Evolutionary conservation across 805 yeast species (phyloP), one percentile per base, ranked within the genome.

Genomic region (Pichia deserticola): DNA sequence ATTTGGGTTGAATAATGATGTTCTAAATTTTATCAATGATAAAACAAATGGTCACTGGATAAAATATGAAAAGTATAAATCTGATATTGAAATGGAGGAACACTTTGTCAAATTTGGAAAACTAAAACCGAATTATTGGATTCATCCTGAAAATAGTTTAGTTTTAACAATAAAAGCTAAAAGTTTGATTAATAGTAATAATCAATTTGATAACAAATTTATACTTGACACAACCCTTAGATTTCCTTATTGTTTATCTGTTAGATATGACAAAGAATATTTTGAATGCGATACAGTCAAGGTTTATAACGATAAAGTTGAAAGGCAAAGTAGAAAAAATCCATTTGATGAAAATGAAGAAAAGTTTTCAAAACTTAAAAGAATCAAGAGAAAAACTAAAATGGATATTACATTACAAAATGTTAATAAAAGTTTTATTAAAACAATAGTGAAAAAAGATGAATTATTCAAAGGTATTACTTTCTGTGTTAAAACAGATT

Each of bases 151-250:
- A 37, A 79, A 86, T 32, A 85, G 95, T 1, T 60, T 90, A 3
- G 92, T 92, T 0, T 59, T 92, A 7, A 96, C 89, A 61, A 79
- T 90, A 15, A 89, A 86, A 60, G 95, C 96, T 0, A 71, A 96
- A 41, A 81, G 89, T 3, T 71, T 89, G 6, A 20, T 27, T 9
- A 36, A 15, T 29, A 82, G 80, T 51, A 63, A 70, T 11, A 70
- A 77, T 1, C 65, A 76, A 0, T 61, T 64, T 3, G 70, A 66
- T 15, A 64, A 60, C 11, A 71, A 72, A 3, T 89, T 79, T 57
- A 81, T 81, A 2, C 78, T 81, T 0, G 86, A 82, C 0, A 72
- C 83, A 7, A 87, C 97, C 0, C 68, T 92, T 15, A 77, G 87
- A 54, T 85, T 87, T 57, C 86, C 93, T 0, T 82, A 88, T 61